Percentiles rank a stretch among this genome's conserved stretches.
Conservation (phyloP, 306 rosid species). For the Echinosophora koreensis region DNA sequence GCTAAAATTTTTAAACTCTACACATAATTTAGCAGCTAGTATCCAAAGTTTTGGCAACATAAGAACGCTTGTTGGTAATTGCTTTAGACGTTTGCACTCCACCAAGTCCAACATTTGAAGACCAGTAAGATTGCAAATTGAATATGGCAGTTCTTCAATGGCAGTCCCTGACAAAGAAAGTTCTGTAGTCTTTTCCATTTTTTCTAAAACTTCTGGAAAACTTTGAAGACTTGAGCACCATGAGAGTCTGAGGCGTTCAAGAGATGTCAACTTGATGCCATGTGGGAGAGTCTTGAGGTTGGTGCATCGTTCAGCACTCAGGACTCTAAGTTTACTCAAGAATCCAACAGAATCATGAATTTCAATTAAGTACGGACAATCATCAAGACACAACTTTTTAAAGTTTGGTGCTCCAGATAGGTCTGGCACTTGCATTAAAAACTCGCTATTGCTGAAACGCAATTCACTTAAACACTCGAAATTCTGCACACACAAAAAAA, state of each 20-base stretch:
- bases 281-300: background rate
- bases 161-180: background rate
- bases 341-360: constrained; percentile 17
- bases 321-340: background rate
- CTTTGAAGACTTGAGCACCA: background rate
- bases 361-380: background rate
- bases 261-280: background rate
- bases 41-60: background rate
- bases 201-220: background rate
- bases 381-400: background rate
- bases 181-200: background rate
- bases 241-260: background rate
- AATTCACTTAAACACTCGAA: background rate
- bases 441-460: background rate
- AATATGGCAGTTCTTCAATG: background rate
- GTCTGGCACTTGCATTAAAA: background rate
- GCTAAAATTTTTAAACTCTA: background rate
- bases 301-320: constrained; percentile 20
- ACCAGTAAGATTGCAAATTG: background rate
- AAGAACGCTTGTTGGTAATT: constrained; percentile 2
- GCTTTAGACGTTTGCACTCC: background rate
- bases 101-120: background rate
- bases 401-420: background rate
- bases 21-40: too few species aligned
- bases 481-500: background rate